Base-by-base conservation (phyloP, 805 yeast species). In the Zygoascus flipseniorum region DNA sequence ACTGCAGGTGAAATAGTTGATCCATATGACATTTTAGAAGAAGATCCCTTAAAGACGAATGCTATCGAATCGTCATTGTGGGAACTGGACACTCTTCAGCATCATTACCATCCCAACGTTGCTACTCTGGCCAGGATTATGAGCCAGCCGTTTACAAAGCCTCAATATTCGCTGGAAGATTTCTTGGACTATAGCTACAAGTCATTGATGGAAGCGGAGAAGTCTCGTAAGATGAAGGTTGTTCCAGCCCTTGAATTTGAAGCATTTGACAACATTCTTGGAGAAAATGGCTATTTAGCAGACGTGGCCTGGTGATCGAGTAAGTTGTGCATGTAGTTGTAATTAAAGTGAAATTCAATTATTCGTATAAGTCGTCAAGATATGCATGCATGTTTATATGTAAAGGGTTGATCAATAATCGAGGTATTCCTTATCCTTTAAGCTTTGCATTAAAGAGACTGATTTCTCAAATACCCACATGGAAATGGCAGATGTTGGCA, bases 21-120 rank as follows among this genome's bases (percentile, higher is more conserved):
- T 65, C 85, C 95, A 4, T 92, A 78, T 65, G 73, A 85, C 58
- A 70, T 73, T 35, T 56, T 66, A 1, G 95, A 87, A 62, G 52
- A 56, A 1, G 89, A 92, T 65, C 99, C 99, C 2, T 75, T 85
- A 54, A 72, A 77, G 54, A 85, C 97, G 0, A 73, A 80, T 35
- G 97, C 98, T 3, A 72, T 90, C 37, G 83, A 78, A 8, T 86
- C 96, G 0, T 90, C 97, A 0, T 69, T 90, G 48, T 93, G 99
- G 99, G 99, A 93, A 69, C 66, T 92, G 53, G 87, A 86, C 55
- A 76, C 95, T 0, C 70, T 86, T 53, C 80, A 83, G 73, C 69
- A 79, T 11, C 99, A 93, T 66, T 92, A 89, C 65, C 98, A 93
- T 70, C 97, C 98, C 14, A 93, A 93, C 63, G 89, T 93, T 11